These are phyloP conservation scores for Leishmania turanica DNA, from an alignment of 208 protist species.

Conservation along the genomic window DNA sequence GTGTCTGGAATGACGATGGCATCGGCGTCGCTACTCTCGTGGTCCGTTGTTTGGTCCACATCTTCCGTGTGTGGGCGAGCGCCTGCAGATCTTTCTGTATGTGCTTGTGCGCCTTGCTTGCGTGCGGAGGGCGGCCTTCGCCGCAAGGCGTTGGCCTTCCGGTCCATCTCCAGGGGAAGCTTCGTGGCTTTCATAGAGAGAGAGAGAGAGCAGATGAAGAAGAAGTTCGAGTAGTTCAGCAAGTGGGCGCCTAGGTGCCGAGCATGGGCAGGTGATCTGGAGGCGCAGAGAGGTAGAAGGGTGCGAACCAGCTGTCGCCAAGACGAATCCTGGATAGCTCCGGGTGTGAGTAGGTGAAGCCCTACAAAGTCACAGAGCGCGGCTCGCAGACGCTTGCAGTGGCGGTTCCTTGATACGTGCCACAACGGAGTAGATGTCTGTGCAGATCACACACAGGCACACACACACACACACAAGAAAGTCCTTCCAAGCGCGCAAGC, in stretches of 20 bases:
- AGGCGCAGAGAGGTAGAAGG: not conserved
- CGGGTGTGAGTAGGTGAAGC: not conserved
- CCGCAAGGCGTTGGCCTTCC: not conserved
- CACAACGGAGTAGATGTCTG: not conserved
- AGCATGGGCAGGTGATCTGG: not conserved
- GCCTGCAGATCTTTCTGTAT: not conserved
- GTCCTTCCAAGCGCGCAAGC: not conserved
- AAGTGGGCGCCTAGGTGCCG: not conserved
- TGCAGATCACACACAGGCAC: not conserved
- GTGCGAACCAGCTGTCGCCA: not conserved
- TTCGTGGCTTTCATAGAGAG: not conserved
- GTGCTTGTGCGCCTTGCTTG: not conserved
- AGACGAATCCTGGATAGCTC: not conserved
- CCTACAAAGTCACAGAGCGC: not conserved
- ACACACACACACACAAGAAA: not conserved
- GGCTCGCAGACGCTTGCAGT: not conserved
- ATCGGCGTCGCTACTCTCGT: not conserved
- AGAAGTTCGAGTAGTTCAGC: not conserved
- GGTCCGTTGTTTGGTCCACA: not conserved
- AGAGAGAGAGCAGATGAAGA: not conserved
- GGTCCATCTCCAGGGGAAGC: not conserved
- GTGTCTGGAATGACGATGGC: slow-evolving; percentile 36
- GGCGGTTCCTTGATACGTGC: not conserved
- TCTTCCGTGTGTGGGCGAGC: not conserved
- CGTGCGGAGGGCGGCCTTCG: not conserved